Percentiles rank a stretch among this genome's conserved stretches.
phyloP scores from a whole-genome alignment of 164 flowering plant species.

The Stephania yunnanensis region DNA sequence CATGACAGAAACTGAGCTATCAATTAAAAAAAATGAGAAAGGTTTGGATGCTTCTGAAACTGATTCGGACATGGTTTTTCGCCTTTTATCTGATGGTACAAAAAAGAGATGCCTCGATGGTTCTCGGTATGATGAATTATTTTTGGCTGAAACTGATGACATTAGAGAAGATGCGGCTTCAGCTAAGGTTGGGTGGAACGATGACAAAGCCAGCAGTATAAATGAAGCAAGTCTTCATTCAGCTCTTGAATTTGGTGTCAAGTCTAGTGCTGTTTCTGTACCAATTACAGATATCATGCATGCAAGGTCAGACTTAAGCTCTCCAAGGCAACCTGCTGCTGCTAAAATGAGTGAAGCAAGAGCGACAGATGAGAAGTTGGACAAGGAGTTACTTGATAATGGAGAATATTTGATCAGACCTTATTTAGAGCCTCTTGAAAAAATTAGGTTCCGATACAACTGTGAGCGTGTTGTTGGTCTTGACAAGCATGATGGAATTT shows the following conservation, averaged over 20 bases:
- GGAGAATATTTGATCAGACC: slow-evolving; percentile 97
- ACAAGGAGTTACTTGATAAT: slow-evolving; percentile 76
- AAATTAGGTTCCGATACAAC: slow-evolving; percentile 76
- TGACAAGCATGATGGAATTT: slow-evolving; percentile 99
- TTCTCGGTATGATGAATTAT: slow-evolving; percentile 48
- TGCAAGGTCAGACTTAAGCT: slow-evolving; percentile 68
- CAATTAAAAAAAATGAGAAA: slow-evolving; percentile 42
- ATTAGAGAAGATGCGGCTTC: slow-evolving; percentile 43
- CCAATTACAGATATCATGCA: slow-evolving; percentile 54
- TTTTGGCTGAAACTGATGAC: slow-evolving; percentile 48
- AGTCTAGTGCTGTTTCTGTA: slow-evolving; percentile 64
- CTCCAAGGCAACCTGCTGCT: slow-evolving; percentile 71
- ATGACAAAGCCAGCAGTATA: slow-evolving; percentile 73
- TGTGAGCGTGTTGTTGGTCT: slow-evolving; percentile 97
- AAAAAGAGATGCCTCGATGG: slow-evolving; percentile 37
- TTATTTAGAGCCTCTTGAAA: slow-evolving; percentile 83
- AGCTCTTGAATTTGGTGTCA: slow-evolving; percentile 70
- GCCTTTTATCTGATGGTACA: slow-evolving; percentile 38
- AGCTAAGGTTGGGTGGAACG: slow-evolving; percentile 60
- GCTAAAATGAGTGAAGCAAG: slow-evolving; percentile 48
- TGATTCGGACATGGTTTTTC: slow-evolving; percentile 52
- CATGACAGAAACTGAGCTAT: slow-evolving; percentile 34
- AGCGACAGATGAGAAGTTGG: slow-evolving; percentile 57
- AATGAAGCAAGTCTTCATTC: slow-evolving; percentile 94
- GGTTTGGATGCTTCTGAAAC: slow-evolving; percentile 44